Conservation (phyloP, 352 stramenopile genomes). For the Halophytophthora batemanensis region DNA sequence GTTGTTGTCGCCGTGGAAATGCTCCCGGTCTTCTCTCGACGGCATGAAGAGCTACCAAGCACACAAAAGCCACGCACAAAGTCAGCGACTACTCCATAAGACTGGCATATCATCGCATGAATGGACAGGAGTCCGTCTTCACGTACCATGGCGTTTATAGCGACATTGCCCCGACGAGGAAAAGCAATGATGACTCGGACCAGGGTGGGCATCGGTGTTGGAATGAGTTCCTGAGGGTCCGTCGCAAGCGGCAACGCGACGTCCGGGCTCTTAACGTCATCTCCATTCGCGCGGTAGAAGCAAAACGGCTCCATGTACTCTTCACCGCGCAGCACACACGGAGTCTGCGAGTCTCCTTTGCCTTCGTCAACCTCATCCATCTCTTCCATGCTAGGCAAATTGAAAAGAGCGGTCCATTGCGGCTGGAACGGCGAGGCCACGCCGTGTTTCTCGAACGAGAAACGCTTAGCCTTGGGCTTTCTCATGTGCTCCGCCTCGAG, state of each 20-base stretch:
- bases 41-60: constrained; percentile 33
- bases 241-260: constrained; percentile 1
- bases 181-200: constrained; percentile 56
- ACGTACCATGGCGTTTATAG: constrained; percentile 65
- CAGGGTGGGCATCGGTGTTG: constrained; percentile 64
- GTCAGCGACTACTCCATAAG: neutral
- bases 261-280: neutral
- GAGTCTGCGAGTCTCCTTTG: neutral
- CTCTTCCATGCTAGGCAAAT: neutral
- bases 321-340: constrained; percentile 58
- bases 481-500: constrained; percentile 28
- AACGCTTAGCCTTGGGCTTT: constrained; percentile 70
- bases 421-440: constrained; percentile 62
- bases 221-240: constrained; percentile 22
- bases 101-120: neutral
- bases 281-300: constrained; percentile 33
- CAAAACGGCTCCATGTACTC: constrained; percentile 73
- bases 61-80: constrained; percentile 1
- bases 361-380: constrained; percentile 7
- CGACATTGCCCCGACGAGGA: constrained; percentile 52
- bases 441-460: constrained; percentile 58
- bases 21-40: constrained; percentile 20
- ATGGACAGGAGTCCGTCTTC: neutral
- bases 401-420: constrained; percentile 53
- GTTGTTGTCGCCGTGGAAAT: constrained; percentile 26